Base-by-base conservation (phyloP, 345 rosid genomes). In the Hevea brasiliensis region DNA sequence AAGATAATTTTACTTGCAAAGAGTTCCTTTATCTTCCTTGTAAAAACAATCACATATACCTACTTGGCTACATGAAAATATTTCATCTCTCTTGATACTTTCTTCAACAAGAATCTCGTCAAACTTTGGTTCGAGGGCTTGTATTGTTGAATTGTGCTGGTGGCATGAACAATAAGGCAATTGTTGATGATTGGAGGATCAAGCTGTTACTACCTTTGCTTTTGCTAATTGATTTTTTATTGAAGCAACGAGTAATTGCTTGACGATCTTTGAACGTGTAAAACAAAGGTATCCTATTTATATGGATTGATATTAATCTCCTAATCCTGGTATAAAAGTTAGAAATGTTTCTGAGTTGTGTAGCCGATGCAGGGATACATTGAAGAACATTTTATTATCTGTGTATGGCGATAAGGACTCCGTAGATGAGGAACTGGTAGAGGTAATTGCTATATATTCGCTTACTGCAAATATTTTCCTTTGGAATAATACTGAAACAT, bases 161-260 rank as follows among this genome's bases (percentile, higher is more conserved):
- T 76, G 97, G 98, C 61, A 92, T 94, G 98, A 94, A 94, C 84
- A 92, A 92, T 82, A 92, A 94, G 84, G 97, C 97, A 1, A 81
- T 92, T 32, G 90, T 94, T 73, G 94, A 94, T 35, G 97, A 94
- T 83, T 94, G 98, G 97, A 88, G 98, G 87, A 90, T 94, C 87
- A 94, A 87, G 84, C 83, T 92, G 5, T 26, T 94, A 58, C 73
- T 87, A 24, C 96, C 96, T 12, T 73, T 94, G 80, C 89, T 94
- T 65, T 90, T 87, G 87, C 80, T 94, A 48, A 14, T 94, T 29
- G 98, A 92, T 82, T 89, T 90, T 72, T 79, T 94, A 63, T 72
- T 94, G 68, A 92, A 85, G 72, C 96, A 90, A 78, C 82, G 79
- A 57, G 57, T 68, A 47, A 87, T 94, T 72, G 97, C 97, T 68